Base-by-base conservation (phyloP, 2,329 filamentous ascomycete genomes). In the Fusarium secorum region DNA sequence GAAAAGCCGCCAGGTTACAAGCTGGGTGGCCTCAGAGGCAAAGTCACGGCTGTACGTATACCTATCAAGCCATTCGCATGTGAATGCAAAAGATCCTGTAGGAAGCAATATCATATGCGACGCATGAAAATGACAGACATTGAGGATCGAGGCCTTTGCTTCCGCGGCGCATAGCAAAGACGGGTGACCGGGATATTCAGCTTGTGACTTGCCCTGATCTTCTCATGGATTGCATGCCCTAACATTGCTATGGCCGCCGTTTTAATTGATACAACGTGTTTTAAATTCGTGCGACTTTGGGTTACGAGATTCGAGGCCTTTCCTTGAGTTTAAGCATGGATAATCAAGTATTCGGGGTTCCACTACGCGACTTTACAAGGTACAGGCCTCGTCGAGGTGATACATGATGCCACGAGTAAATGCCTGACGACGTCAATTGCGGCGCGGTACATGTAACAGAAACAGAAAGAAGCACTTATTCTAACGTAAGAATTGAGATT, bases 1-100 rank as follows among this genome's bases (percentile, higher is more conserved):
- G 8, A 52, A 52, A 60, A 28, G 30, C 56, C 26, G 44, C 36
- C 54, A 63, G 44, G 36, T 51, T 36, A 49, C 45, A 24, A n/a
- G 2, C n/a, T 52, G 60, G 60, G 54, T 49, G 60, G 60, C 60
- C 60, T 63, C 60, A 63, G 45, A 63, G 44, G 54, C 44, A 44
- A 42, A 51, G 36, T 26, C 38, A 48, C n/a, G 42, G 60, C 38
- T 45, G n/a, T 33, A 35, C 45, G 30, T 44, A 44, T 30, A 44
- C 55, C 55, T 63, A 62, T 42, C 30, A 42, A 41, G 24, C 11
- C 36, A 44, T 33, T 18, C 26, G 24, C 9, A 15, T 18, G 52
- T 60, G 26, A 60, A 14, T 39, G 55, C 52, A 39, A 62, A 28
- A 22, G 30, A 11, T 30, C 35, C 20, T 22, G 44, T 39, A 42